A percentile compares a stretch with the other conserved stretches of the same genome.
Evolutionary conservation across 495 filamentous ascomycete genomes (phyloP).

Genomic region (Opeltia flavorubescens): DNA sequence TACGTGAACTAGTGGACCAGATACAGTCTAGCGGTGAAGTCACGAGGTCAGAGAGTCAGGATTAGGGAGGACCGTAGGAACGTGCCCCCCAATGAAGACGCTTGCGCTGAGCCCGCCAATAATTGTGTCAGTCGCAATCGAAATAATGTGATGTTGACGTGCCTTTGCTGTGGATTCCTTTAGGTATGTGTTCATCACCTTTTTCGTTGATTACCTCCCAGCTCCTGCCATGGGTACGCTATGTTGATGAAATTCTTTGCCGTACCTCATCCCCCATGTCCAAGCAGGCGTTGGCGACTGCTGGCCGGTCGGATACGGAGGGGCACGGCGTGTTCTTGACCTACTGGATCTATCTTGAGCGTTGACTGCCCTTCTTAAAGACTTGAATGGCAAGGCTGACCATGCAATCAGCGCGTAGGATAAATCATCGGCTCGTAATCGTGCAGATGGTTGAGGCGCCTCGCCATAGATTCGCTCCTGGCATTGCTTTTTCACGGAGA

Average conservation of each 20-base stretch:
- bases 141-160: slow-evolving; percentile 1
- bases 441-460: slow-evolving; percentile 6
- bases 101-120: slow-evolving; percentile 1
- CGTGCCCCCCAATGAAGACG: neutral
- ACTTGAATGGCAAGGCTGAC: neutral
- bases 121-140: slow-evolving; percentile 1
- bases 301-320: too few relatives aligned
- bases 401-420: neutral
- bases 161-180: neutral
- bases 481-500: slow-evolving; percentile 2
- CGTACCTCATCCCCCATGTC: too few relatives aligned
- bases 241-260: too few relatives aligned
- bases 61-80: neutral
- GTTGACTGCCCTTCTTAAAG: too few relatives aligned
- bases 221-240: too few relatives aligned
- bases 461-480: neutral
- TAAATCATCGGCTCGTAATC: neutral
- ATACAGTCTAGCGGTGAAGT: too few relatives aligned
- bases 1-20: too few relatives aligned
- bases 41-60: too few relatives aligned
- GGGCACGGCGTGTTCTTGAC: neutral
- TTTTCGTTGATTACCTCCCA: too few relatives aligned
- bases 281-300: too few relatives aligned
- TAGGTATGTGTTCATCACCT: neutral
- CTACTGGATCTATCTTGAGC: too few relatives aligned